Evolutionary conservation across 352 stramenopile species (phyloP).

Genomic region (Globisporangium abappressorium): DNA sequence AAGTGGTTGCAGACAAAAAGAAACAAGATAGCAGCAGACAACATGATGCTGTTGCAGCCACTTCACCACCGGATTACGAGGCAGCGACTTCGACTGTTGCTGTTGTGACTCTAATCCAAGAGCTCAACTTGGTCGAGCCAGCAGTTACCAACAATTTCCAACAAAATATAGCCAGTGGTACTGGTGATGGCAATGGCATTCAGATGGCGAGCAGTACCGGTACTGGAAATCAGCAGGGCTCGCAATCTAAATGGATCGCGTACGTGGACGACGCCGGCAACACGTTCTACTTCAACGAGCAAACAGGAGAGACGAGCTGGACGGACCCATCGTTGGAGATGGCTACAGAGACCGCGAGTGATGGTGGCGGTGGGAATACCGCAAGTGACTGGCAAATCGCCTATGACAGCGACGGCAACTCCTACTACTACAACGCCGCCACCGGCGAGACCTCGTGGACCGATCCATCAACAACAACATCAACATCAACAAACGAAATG

Average conservation of each 20-base stretch:
- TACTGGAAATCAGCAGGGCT: not conserved
- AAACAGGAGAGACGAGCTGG: slow-evolving; percentile 39
- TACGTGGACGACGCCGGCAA: slow-evolving; percentile 29
- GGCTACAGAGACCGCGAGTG: not conserved
- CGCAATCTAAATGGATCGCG: slow-evolving; percentile 22
- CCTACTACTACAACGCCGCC: slow-evolving; percentile 44
- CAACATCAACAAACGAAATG: not conserved
- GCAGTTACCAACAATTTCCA: not conserved
- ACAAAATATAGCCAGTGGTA: too few species aligned
- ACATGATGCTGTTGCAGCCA: not conserved
- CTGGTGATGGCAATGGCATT: not conserved
- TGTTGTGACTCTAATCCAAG: not conserved
- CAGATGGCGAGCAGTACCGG: not conserved
- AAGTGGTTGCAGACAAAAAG: slow-evolving; percentile 27
- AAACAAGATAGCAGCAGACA: not conserved
- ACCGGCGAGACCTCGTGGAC: slow-evolving; percentile 41
- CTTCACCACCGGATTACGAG: not conserved
- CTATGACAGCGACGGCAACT: slow-evolving; percentile 20
- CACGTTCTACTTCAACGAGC: slow-evolving; percentile 40
- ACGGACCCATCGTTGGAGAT: slow-evolving; percentile 3
- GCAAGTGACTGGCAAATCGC: slow-evolving; percentile 8
- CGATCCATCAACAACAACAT: not conserved
- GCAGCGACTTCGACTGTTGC: not conserved
- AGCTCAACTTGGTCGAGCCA: not conserved
- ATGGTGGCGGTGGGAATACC: not conserved